Conservation (phyloP, 495 filamentous ascomycete genomes). For the Penicillium crystallinum region DNA sequence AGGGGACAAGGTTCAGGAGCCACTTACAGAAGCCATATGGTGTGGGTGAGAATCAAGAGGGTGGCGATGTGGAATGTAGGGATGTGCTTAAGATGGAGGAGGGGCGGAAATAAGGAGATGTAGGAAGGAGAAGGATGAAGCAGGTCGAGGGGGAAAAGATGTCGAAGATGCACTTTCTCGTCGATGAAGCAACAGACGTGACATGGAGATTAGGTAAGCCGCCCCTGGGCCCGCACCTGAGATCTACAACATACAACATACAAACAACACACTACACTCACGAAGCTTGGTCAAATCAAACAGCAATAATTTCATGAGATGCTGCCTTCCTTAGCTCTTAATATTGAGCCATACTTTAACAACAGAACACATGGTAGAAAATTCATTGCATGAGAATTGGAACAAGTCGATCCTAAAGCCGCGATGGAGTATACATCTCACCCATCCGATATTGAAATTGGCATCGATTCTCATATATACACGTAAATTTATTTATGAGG, state of each 20-base stretch:
- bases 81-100: not conserved
- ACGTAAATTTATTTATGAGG: too few relatives aligned
- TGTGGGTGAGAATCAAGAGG: conserved; percentile 7
- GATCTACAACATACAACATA: not conserved
- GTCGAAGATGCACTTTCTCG: conserved; percentile 19
- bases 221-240: conserved; percentile 10
- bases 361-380: too few relatives aligned
- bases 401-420: too few relatives aligned
- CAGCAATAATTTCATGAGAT: too few relatives aligned
- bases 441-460: too few relatives aligned
- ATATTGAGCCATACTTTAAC: too few relatives aligned
- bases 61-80: conserved; percentile 1
- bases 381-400: too few relatives aligned
- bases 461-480: too few relatives aligned
- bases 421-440: too few relatives aligned
- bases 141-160: conserved; percentile 17
- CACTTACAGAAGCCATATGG: conserved; percentile 54
- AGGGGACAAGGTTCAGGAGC: conserved; percentile 16
- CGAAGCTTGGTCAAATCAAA: too few relatives aligned
- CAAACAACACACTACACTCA: not conserved
- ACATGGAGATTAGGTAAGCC: conserved; percentile 24
- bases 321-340: too few relatives aligned
- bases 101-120: conserved; percentile 8
- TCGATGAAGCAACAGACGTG: conserved; percentile 22
- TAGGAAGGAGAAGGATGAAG: conserved; percentile 17